A percentile compares a stretch with the other conserved stretches of the same genome.
phyloP scores from a whole-genome alignment of 768 basidiomycete genomes.

The Auricularia sp. region DNA sequence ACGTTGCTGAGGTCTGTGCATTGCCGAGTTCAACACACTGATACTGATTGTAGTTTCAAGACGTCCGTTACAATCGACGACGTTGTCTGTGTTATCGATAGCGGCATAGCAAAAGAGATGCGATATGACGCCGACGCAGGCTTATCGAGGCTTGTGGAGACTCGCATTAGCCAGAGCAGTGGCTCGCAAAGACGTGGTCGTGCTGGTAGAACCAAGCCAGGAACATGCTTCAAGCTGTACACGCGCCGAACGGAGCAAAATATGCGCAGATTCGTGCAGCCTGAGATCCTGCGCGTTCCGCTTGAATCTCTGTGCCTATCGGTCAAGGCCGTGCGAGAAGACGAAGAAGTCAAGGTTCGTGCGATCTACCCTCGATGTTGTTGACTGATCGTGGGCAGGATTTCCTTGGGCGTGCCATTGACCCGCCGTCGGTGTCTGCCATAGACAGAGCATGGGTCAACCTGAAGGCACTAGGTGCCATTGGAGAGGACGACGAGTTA shows the following conservation, averaged over 20 bases:
- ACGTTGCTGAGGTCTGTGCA: slow-evolving; percentile 70
- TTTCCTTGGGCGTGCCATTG: slow-evolving; percentile 66
- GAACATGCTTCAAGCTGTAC: slow-evolving; percentile 82
- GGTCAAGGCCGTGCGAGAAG: slow-evolving; percentile 69
- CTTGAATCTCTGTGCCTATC: slow-evolving; percentile 73
- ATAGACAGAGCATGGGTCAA: slow-evolving; percentile 70
- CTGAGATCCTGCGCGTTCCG: slow-evolving; percentile 83
- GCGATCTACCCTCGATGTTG: slow-evolving; percentile 4
- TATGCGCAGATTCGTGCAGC: slow-evolving; percentile 65
- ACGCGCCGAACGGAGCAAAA: slow-evolving; percentile 59
- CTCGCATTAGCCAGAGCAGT: slow-evolving; percentile 69
- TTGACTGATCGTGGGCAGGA: slow-evolving; percentile 26
- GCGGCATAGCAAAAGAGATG: slow-evolving; percentile 79
- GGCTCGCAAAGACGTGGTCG: slow-evolving; percentile 79
- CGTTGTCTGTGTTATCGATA: slow-evolving; percentile 74
- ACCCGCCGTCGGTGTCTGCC: slow-evolving; percentile 67
- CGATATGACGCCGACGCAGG: slow-evolving; percentile 60
- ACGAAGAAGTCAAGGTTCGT: slow-evolving; percentile 65
- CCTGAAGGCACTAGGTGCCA: slow-evolving; percentile 69
- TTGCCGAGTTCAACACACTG: neutral
- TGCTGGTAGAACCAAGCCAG: slow-evolving; percentile 78
- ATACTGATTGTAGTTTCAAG: slow-evolving; percentile 25
- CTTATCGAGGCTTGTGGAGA: slow-evolving; percentile 68
- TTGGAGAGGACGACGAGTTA: slow-evolving; percentile 50
- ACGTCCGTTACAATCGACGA: slow-evolving; percentile 91